phyloP scores from a whole-genome alignment of 805 yeast genomes.

The Phaffomyces thermotolerans region DNA sequence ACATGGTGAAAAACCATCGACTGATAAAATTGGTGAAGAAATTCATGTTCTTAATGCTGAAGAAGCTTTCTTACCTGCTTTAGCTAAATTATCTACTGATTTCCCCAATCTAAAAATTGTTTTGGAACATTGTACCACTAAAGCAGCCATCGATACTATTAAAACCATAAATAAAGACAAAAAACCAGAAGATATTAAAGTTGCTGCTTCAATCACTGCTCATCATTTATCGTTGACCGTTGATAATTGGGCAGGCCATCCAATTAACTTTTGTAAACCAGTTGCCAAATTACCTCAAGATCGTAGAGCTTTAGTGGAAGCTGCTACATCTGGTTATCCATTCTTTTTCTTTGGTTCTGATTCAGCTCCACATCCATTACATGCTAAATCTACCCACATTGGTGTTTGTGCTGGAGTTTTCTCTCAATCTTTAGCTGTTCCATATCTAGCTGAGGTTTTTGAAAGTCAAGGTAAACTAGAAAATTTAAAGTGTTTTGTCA shows the following conservation, averaged over 20 bases:
- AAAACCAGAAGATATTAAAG: slow-evolving; percentile 38
- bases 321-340: slow-evolving; percentile 88
- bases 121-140: slow-evolving; percentile 92
- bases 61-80: slow-evolving; percentile 83
- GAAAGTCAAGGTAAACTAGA: slow-evolving; percentile 58
- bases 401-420: slow-evolving; percentile 98
- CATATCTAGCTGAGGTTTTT: slow-evolving; percentile 83
- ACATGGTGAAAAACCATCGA: slow-evolving; percentile 92
- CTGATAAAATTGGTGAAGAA: slow-evolving; percentile 45
- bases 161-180: slow-evolving; percentile 48
- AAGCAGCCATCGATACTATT: slow-evolving; percentile 77
- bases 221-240: slow-evolving; percentile 87
- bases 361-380: slow-evolving; percentile 93
- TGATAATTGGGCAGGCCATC: slow-evolving; percentile 96
- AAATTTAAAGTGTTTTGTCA: slow-evolving; percentile 65
- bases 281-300: slow-evolving; percentile 92
- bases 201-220: slow-evolving; percentile 92
- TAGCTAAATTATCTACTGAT: slow-evolving; percentile 64
- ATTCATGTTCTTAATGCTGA: slow-evolving; percentile 94
- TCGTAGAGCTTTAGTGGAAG: slow-evolving; percentile 68
- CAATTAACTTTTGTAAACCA: slow-evolving; percentile 93
- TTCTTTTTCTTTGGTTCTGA: slow-evolving; percentile 96
- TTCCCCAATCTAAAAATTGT: slow-evolving; percentile 85
- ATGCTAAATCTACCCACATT: slow-evolving; percentile 63
- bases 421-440: slow-evolving; percentile 76